Conservation (phyloP, 1,284 basidiomycete genomes). For the Heterobasidion irregulare region DNA sequence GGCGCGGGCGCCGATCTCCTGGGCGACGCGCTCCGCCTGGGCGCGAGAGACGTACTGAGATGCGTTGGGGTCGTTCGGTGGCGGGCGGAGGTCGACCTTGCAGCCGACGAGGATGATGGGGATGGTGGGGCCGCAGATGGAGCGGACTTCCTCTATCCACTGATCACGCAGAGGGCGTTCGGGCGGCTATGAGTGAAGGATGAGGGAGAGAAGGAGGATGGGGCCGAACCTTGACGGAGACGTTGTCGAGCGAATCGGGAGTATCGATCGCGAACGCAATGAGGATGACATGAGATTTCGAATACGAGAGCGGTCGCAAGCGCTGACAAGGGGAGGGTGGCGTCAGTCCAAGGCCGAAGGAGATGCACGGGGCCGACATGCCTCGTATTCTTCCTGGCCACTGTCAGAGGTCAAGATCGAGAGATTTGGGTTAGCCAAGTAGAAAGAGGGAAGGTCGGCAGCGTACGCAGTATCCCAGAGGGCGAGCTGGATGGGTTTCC, state of each 20-base stretch:
- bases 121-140: constrained; percentile 79
- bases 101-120: constrained; percentile 83
- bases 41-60: constrained; percentile 56
- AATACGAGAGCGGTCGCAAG: constrained; percentile 91
- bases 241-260: constrained; percentile 95
- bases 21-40: constrained; percentile 73
- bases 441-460: constrained; percentile 7
- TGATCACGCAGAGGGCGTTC: constrained; percentile 22
- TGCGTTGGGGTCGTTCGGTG: constrained; percentile 29
- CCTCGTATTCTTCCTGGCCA: constrained; percentile 93
- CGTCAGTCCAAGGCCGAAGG: not conserved
- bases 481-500: constrained; percentile 93
- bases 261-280: constrained; percentile 97
- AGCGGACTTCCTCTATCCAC: constrained; percentile 97
- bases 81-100: constrained; percentile 77
- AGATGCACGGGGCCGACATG: constrained; percentile 21
- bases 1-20: constrained; percentile 76
- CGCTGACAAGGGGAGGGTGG: constrained; percentile 37
- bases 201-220: constrained; percentile 4
- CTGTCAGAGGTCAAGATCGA: constrained; percentile 29
- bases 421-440: not conserved
- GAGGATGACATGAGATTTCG: constrained; percentile 96
- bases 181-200: constrained; percentile 3
- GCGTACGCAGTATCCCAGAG: constrained; percentile 96
- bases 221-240: constrained; percentile 72